Percentiles rank a stretch among this genome's conserved stretches.
Conservation (phyloP, 805 yeast species). For the Nakazawaea peltata region DNA sequence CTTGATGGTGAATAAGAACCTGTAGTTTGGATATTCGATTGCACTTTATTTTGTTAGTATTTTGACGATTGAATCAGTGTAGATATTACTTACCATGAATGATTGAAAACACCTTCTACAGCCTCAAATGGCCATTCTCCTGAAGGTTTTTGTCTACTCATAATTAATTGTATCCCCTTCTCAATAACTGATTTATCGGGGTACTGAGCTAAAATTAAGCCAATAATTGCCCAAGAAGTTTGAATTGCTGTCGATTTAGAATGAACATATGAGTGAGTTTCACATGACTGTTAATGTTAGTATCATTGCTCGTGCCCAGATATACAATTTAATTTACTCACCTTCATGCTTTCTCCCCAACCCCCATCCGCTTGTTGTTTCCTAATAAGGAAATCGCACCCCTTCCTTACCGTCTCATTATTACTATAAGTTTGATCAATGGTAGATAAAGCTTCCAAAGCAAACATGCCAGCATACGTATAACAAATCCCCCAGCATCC, state of each 20-base stretch:
- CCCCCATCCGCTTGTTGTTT: conserved; percentile 89
- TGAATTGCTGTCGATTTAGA: conserved; percentile 71
- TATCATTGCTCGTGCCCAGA: not conserved
- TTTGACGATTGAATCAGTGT: not conserved
- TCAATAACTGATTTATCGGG: conserved; percentile 61
- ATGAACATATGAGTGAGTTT: conserved; percentile 67
- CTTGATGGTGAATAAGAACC: conserved; percentile 83
- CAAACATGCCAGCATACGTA: conserved; percentile 97
- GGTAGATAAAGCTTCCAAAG: conserved; percentile 80
- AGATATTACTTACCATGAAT: conserved; percentile 34
- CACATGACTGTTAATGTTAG: conserved; percentile 49
- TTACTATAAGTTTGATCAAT: conserved; percentile 58
- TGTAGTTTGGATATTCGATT: conserved; percentile 92
- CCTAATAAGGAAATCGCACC: conserved; percentile 76
- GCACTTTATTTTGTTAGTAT: conserved; percentile 40
- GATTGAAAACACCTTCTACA: conserved; percentile 95
- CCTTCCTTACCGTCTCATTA: conserved; percentile 54
- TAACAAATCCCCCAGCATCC: conserved; percentile 98
- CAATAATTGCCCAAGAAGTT: conserved; percentile 89
- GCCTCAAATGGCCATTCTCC: conserved; percentile 87
- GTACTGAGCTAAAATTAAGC: conserved; percentile 70
- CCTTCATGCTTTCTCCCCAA: conserved; percentile 92
- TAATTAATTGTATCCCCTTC: conserved; percentile 54
- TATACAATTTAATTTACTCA: not conserved
- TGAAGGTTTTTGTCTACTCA: conserved; percentile 54